Conservation (phyloP, 345 rosid genomes). For the Chamaenerion angustifolium region DNA sequence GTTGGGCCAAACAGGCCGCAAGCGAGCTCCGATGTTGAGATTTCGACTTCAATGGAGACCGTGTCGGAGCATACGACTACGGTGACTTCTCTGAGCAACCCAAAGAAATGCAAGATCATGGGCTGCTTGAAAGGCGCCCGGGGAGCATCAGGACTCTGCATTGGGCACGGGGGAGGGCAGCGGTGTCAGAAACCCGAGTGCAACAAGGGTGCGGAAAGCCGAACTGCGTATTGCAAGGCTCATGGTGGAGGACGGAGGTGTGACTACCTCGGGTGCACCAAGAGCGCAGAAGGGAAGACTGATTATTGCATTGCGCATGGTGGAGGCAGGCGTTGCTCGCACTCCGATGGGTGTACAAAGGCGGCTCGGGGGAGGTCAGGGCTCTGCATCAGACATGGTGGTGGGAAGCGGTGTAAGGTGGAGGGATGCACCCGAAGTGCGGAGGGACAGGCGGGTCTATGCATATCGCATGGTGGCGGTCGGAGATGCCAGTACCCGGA, state of each 20-base stretch:
- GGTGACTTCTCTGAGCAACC: constrained; percentile 35
- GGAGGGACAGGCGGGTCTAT: constrained; percentile 88
- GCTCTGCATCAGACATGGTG: constrained; percentile 89
- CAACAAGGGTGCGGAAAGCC: constrained; percentile 83
- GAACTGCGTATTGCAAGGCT: constrained; percentile 87
- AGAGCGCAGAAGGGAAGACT: constrained; percentile 91
- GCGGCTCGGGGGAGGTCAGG: constrained; percentile 97
- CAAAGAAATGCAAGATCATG: constrained; percentile 56
- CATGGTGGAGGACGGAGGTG: constrained; percentile 98
- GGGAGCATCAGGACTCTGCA: constrained; percentile 85
- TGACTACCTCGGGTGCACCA: constrained; percentile 83
- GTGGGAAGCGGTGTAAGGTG: constrained; percentile 82
- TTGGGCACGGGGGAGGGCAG: constrained; percentile 95
- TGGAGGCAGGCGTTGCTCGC: constrained; percentile 80
- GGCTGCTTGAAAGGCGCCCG: constrained; percentile 89
- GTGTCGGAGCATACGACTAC: constrained; percentile 43
- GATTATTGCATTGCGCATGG: constrained; percentile 89
- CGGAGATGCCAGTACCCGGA: constrained; percentile 53
- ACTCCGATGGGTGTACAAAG: constrained; percentile 53
- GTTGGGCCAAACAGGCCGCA: constrained; percentile 20
- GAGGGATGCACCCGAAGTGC: constrained; percentile 81
- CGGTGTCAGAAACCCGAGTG: constrained; percentile 84
- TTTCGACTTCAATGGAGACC: constrained; percentile 39
- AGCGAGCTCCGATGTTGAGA: constrained; percentile 28
- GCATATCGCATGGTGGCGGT: constrained; percentile 98